Evolutionary conservation across 2,329 filamentous ascomycete genomes (phyloP).

Genomic region (Pseudocercospora musae): DNA sequence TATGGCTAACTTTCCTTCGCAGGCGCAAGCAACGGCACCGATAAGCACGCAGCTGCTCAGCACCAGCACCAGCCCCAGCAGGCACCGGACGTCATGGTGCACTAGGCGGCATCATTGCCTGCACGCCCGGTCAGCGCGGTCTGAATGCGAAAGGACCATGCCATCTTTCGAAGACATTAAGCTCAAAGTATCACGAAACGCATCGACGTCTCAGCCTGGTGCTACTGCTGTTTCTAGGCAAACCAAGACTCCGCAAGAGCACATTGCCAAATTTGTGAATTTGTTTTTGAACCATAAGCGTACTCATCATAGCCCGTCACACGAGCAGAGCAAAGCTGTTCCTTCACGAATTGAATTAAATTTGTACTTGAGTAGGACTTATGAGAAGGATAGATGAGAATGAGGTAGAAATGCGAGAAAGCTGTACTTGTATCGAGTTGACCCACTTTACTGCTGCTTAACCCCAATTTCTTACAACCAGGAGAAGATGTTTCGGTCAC

Average conservation of each 20-base stretch:
- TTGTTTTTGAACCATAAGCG: not conserved
- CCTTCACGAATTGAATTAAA: not conserved
- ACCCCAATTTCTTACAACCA: too few species aligned
- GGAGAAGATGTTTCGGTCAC: too few species aligned
- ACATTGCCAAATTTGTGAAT: not conserved
- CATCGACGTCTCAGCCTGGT: not conserved
- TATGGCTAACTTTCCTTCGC: not conserved
- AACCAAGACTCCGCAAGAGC: not conserved
- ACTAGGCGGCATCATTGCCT: slow-evolving; percentile 13
- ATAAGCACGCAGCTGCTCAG: not conserved
- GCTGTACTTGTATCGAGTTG: too few species aligned
- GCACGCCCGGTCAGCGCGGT: not conserved
- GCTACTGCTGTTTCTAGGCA: not conserved
- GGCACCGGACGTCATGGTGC: slow-evolving; percentile 16
- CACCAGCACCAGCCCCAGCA: slow-evolving; percentile 13
- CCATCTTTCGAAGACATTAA: too few species aligned
- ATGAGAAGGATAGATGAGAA: not conserved
- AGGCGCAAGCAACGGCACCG: not conserved
- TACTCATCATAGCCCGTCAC: not conserved
- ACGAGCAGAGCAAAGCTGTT: not conserved
- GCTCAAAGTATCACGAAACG: not conserved
- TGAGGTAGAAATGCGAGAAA: not conserved
- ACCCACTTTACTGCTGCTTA: too few species aligned
- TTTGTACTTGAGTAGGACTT: not conserved
- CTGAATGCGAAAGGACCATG: not conserved